phyloP scores from a whole-genome alignment of 768 basidiomycete species.

The Xerocomellus amylosporus region DNA sequence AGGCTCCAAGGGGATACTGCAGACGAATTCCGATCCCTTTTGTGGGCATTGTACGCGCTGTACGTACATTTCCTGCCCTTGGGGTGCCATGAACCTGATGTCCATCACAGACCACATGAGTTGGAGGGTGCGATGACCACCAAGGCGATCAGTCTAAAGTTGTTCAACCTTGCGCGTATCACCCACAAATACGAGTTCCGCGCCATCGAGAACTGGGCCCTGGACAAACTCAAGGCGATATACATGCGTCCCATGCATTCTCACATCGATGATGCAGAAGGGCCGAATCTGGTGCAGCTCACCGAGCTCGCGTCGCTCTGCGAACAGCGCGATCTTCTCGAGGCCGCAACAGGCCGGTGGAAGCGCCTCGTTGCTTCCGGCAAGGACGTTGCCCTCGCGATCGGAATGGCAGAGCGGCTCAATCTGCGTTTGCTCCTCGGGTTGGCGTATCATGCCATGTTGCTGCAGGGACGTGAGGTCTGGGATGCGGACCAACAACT shows the following conservation, averaged over 20 bases:
- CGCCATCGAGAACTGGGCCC: slow-evolving; percentile 44
- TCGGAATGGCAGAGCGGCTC: slow-evolving; percentile 46
- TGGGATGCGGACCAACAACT: slow-evolving; percentile 50
- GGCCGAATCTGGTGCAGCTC: slow-evolving; percentile 43
- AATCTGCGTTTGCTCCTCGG: slow-evolving; percentile 46
- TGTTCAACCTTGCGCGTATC: slow-evolving; percentile 48
- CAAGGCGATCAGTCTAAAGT: slow-evolving; percentile 42
- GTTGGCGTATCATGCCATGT: slow-evolving; percentile 50
- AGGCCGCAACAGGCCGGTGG: slow-evolving; percentile 43
- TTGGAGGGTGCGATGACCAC: slow-evolving; percentile 42
- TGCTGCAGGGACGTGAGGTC: slow-evolving; percentile 46
- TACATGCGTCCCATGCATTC: slow-evolving; percentile 33
- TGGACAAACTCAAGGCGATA: slow-evolving; percentile 38
- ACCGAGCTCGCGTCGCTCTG: slow-evolving; percentile 54
- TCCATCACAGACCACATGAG: slow-evolving; percentile 40
- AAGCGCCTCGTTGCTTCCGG: slow-evolving; percentile 46
- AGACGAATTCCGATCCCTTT: slow-evolving; percentile 49
- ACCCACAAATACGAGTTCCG: slow-evolving; percentile 49
- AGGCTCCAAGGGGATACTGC: slow-evolving; percentile 45
- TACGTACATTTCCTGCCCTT: slow-evolving; percentile 32
- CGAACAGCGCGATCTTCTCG: slow-evolving; percentile 43
- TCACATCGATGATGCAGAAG: slow-evolving; percentile 31
- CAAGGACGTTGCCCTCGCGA: slow-evolving; percentile 44
- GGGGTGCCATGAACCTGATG: background rate
- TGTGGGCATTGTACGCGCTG: slow-evolving; percentile 54